phyloP scores from a whole-genome alignment of 2,329 filamentous ascomycete species.

The Apiospora kogelbergensis region DNA sequence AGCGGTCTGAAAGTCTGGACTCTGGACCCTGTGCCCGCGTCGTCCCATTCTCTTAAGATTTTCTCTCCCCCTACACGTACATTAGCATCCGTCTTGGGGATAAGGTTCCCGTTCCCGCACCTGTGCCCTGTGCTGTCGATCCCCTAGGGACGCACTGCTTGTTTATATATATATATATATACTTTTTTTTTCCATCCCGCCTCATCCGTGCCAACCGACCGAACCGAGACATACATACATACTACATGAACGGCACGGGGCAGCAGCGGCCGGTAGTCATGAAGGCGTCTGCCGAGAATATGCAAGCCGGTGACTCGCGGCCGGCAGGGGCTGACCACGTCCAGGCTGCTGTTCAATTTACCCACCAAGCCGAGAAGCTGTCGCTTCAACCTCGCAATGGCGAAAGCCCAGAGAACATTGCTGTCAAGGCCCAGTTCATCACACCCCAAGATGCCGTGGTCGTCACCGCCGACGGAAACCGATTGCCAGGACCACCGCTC shows the following conservation, averaged over 20 bases:
- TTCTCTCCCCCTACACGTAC: background rate
- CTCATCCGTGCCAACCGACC: background rate
- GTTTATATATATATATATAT: background rate
- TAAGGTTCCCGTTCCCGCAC: constrained; percentile 2
- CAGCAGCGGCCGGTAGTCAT: constrained; percentile 16
- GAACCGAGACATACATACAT: background rate
- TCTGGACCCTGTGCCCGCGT: background rate
- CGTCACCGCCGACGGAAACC: constrained; percentile 63
- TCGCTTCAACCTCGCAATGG: constrained; percentile 38
- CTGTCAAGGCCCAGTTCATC: constrained; percentile 59
- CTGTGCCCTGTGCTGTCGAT: background rate
- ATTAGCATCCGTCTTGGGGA: background rate
- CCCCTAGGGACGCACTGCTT: background rate
- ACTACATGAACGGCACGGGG: background rate
- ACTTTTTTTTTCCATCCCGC: background rate
- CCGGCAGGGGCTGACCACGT: constrained; percentile 28
- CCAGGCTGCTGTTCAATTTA: constrained; percentile 54
- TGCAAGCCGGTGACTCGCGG: constrained; percentile 14
- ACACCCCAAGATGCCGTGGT: constrained; percentile 74
- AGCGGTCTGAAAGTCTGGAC: constrained; percentile 7
- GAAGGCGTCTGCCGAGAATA: constrained; percentile 18
- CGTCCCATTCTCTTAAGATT: constrained; percentile 7
- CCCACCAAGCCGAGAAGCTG: constrained; percentile 60
- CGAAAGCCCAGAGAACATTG: constrained; percentile 38
- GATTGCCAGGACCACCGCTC: constrained; percentile 68